Evolutionary conservation across 2,329 filamentous ascomycete genomes (phyloP).

Genomic region (Blumeriella jaapii): DNA sequence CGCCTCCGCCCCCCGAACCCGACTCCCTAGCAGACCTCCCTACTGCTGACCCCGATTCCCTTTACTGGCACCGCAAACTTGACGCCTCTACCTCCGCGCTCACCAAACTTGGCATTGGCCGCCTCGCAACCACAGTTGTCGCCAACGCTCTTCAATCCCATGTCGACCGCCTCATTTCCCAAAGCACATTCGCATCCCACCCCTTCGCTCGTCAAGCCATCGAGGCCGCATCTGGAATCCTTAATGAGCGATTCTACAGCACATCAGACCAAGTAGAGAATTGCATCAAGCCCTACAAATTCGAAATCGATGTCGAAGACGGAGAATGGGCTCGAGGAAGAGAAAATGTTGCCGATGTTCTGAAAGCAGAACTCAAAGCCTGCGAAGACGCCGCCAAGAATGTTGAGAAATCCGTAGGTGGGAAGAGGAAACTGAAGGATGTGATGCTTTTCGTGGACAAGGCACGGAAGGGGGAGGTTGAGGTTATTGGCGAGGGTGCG

Average conservation of each 20-base stretch:
- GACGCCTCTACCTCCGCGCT: slow-evolving; percentile 83
- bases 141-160: slow-evolving; percentile 77
- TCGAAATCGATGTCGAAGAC: slow-evolving; percentile 89
- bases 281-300: slow-evolving; percentile 98
- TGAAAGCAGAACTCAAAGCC: slow-evolving; percentile 80
- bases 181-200: slow-evolving; percentile 78
- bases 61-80: slow-evolving; percentile 89
- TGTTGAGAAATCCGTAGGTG: slow-evolving; percentile 68
- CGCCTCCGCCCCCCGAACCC: slow-evolving; percentile 50
- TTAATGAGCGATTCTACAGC: slow-evolving; percentile 92
- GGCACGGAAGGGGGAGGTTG: slow-evolving; percentile 72
- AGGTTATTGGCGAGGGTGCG: slow-evolving; percentile 70
- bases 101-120: slow-evolving; percentile 87
- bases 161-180: slow-evolving; percentile 64
- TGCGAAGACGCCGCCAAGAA: slow-evolving; percentile 68
- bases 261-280: slow-evolving; percentile 98
- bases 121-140: slow-evolving; percentile 84
- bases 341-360: slow-evolving; percentile 65
- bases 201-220: slow-evolving; percentile 92
- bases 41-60: slow-evolving; percentile 71
- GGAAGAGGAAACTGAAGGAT: slow-evolving; percentile 74
- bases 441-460: slow-evolving; percentile 88
- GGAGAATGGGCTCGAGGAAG: slow-evolving; percentile 78
- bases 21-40: slow-evolving; percentile 69
- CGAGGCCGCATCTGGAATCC: slow-evolving; percentile 77